Conservation (phyloP, 345 rosid genomes). For the Bruguiera gymnorhiza region DNA sequence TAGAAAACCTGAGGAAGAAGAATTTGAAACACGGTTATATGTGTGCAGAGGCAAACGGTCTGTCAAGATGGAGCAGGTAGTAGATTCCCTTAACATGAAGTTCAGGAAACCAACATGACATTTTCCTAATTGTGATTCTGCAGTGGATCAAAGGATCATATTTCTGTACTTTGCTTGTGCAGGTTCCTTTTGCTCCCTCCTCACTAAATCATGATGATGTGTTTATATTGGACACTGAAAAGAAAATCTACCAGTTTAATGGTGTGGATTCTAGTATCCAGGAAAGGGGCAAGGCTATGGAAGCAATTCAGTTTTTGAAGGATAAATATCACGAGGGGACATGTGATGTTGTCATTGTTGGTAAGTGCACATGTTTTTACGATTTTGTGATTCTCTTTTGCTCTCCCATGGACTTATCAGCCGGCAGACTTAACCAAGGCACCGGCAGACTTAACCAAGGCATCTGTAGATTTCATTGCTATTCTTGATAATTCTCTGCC, state of each 20-base stretch:
- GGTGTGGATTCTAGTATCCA: slow-evolving; percentile 96
- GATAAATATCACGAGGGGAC: slow-evolving; percentile 82
- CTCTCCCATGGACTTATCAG: not conserved
- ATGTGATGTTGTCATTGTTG: slow-evolving; percentile 77
- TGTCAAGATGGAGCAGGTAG: slow-evolving; percentile 92
- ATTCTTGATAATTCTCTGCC: slow-evolving; percentile 1
- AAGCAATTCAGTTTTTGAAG: slow-evolving; percentile 85
- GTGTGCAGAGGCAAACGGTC: slow-evolving; percentile 84
- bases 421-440: not conserved
- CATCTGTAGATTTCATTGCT: not conserved
- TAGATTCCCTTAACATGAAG: not conserved
- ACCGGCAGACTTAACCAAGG: not conserved
- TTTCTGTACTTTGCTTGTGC: slow-evolving; percentile 29
- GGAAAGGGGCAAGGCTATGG: slow-evolving; percentile 95
- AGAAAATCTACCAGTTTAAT: slow-evolving; percentile 93
- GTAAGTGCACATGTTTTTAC: slow-evolving; percentile 38
- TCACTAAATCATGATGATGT: slow-evolving; percentile 96
- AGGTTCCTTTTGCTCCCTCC: slow-evolving; percentile 94
- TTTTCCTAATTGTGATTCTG: slow-evolving; percentile 12
- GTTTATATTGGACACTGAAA: slow-evolving; percentile 77
- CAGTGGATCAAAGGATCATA: slow-evolving; percentile 9
- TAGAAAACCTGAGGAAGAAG: slow-evolving; percentile 74
- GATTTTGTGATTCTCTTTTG: slow-evolving; percentile 2
- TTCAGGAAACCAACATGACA: not conserved
- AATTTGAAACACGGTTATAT: slow-evolving; percentile 82